Evolutionary conservation across 2,329 filamentous ascomycete species (phyloP), one percentile per base, ranked within the genome.

Genomic region (Aspergillus calidoustus): DNA sequence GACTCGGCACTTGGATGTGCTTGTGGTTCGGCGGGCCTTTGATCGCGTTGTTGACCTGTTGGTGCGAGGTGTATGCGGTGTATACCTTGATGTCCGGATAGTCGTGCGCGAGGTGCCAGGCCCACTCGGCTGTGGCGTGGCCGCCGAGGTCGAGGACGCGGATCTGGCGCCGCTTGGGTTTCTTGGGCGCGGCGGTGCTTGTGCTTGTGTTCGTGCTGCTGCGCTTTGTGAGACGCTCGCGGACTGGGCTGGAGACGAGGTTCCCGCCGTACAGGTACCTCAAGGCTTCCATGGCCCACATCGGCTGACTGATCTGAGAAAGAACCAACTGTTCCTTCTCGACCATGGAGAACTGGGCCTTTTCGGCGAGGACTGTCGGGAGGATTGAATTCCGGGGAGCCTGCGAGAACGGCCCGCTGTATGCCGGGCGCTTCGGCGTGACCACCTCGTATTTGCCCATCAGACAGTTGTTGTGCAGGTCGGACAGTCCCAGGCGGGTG

Each of bases 41-140:
- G 68, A 95, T 87, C 70, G 91, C 91, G 62, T 85, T 87, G 76
- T 91, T 91, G 70, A 88, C 88, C 31, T 88, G 80, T 73, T 92
- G 89, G 43, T 87, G 85, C 77, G 91, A 90, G 66, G 89, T 92
- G 43, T 90, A 91, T 58, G 94, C 92, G 0, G 94, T 97, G 80
- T 93, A 96, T 57, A 97, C 87, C 74, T 92, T 93, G 60, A 91
- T 86, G 74, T 92, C 89, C 19, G 91, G 92, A 76, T 93, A 95
- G 74, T 94, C 90, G 53, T 91, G 84, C 0, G 95, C 93, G 61
- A 92, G 91, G 73, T 95, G 89, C 95, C 95, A 99, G 23, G 91
- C 94, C 95, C 95, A 99, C 77, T 96, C 93, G 73, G 92, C 94
- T 15, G 91, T 87, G 0, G 90, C 84, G 73, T 94, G 89, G 49